Conservation (phyloP, 1,139 yeast species). For the Yamadazyma friedrichii region DNA sequence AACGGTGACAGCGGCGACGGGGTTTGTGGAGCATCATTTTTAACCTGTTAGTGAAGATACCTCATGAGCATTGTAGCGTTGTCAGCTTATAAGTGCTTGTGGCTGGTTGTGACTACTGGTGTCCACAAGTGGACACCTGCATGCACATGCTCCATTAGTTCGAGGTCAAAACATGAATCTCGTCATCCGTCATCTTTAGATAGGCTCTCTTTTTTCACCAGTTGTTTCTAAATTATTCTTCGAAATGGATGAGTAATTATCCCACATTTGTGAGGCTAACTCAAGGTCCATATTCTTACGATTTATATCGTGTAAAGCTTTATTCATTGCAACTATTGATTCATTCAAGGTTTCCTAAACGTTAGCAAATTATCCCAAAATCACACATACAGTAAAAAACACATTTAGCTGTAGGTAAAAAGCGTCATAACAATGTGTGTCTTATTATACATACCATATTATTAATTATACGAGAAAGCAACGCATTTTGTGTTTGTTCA, state of each 20-base stretch:
- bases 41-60: too few relatives aligned
- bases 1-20: too few relatives aligned
- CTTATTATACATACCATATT: constrained; percentile 57
- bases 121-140: too few relatives aligned
- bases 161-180: too few relatives aligned
- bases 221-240: constrained; percentile 74
- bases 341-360: constrained; percentile 64
- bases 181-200: constrained; percentile 19
- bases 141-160: too few relatives aligned
- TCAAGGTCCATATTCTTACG: constrained; percentile 70
- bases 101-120: too few relatives aligned
- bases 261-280: constrained; percentile 79
- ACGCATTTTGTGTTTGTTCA: constrained; percentile 79
- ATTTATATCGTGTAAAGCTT: constrained; percentile 59
- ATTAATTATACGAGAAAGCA: constrained; percentile 71
- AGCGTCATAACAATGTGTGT: too few relatives aligned
- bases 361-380: constrained; percentile 10
- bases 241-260: constrained; percentile 68
- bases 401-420: too few relatives aligned
- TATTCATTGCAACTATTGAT: constrained; percentile 64
- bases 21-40: too few relatives aligned
- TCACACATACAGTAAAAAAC: too few relatives aligned
- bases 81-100: too few relatives aligned
- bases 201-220: constrained; percentile 59
- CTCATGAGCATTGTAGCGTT: too few relatives aligned